Conservation (phyloP, 2,329 filamentous ascomycete species). For the Aplosporella prunicola region DNA sequence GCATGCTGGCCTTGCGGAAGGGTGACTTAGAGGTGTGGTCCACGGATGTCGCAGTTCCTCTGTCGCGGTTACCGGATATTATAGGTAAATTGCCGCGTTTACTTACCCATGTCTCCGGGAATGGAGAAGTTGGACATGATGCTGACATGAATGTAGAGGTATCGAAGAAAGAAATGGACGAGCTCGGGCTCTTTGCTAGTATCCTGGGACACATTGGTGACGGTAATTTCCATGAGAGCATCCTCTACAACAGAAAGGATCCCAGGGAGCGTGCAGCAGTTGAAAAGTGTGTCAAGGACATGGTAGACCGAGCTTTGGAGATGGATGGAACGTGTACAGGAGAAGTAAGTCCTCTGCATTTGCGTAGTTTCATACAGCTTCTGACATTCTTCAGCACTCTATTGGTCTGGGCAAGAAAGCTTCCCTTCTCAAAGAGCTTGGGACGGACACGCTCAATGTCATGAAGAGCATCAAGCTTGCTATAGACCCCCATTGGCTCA, state of each 20-base stretch:
- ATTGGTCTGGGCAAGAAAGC: constrained; percentile 81
- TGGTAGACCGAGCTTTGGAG: constrained; percentile 81
- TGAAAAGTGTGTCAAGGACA: constrained; percentile 73
- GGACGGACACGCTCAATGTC: constrained; percentile 66
- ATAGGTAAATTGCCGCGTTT: constrained; percentile 46
- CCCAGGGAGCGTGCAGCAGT: constrained; percentile 64
- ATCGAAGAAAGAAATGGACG: constrained; percentile 81
- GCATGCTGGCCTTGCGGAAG: constrained; percentile 47
- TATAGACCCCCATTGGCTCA: constrained; percentile 75
- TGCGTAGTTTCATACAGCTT: neutral
- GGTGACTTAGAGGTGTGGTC: constrained; percentile 52
- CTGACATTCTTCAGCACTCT: constrained; percentile 44
- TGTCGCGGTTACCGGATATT: constrained; percentile 53
- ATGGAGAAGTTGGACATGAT: too few relatives aligned
- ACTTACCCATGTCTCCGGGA: neutral
- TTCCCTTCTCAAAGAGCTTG: constrained; percentile 68
- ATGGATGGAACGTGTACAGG: constrained; percentile 94
- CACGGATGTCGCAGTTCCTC: constrained; percentile 52
- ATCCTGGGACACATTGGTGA: constrained; percentile 87
- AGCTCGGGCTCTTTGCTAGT: constrained; percentile 75
- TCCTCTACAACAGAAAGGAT: constrained; percentile 71
- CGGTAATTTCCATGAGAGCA: constrained; percentile 89
- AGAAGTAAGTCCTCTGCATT: constrained; percentile 36
- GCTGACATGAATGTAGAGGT: constrained; percentile 47
- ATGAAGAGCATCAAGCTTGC: constrained; percentile 80